These are phyloP conservation scores for Trichoderma hamatum DNA, from an alignment of 2,329 filamentous ascomycete species.

Conservation along the genomic window DNA sequence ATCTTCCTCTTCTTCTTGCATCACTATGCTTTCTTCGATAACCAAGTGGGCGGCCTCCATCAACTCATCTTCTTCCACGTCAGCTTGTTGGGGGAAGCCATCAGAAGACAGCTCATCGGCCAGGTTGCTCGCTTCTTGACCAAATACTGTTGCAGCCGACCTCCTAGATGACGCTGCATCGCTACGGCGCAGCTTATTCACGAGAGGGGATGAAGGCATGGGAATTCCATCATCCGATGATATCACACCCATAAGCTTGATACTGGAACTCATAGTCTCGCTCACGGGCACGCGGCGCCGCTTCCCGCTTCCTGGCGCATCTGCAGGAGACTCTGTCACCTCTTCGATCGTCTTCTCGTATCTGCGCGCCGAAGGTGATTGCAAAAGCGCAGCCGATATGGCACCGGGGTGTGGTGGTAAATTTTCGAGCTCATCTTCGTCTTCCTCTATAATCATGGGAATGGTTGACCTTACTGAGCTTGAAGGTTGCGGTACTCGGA, in stretches of 20 bases:
- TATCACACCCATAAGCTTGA: constrained; percentile 48
- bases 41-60: not conserved
- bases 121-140: constrained; percentile 27
- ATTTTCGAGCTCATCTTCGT: constrained; percentile 32
- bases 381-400: constrained; percentile 26
- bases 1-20: constrained; percentile 22
- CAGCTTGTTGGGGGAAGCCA: constrained; percentile 7
- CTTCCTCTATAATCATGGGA: constrained; percentile 23
- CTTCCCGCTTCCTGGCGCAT: constrained; percentile 60
- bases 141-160: not conserved
- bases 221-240: constrained; percentile 37
- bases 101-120: constrained; percentile 43
- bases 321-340: constrained; percentile 51
- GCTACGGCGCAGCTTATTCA: constrained; percentile 46
- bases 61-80: constrained; percentile 15
- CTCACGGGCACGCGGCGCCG: constrained; percentile 46
- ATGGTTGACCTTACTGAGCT: constrained; percentile 24
- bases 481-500: not conserved
- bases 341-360: constrained; percentile 32
- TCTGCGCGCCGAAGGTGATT: constrained; percentile 27
- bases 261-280: constrained; percentile 45
- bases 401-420: constrained; percentile 30
- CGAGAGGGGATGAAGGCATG: constrained; percentile 48
- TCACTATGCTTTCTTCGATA: not conserved
- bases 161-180: constrained; percentile 38